Percentiles rank a stretch among this genome's conserved stretches.
phyloP scores from a whole-genome alignment of 2,329 filamentous ascomycete genomes.

The Microcera coccophila region DNA sequence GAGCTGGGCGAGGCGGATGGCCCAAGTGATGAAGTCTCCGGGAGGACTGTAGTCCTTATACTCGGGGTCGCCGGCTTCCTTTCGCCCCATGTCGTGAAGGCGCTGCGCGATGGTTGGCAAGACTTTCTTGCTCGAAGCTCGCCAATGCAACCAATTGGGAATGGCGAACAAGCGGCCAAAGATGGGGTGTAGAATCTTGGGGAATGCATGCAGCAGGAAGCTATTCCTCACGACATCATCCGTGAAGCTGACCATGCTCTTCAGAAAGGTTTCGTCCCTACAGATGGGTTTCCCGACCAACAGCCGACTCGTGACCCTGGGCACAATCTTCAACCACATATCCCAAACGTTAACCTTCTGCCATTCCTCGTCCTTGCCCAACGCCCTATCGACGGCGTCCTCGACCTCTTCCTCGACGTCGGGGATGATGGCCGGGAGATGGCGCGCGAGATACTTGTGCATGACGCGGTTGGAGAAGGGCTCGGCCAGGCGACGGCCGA shows the following conservation, averaged over 20 bases:
- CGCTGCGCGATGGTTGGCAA: conserved; percentile 49
- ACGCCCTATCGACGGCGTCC: conserved; percentile 32
- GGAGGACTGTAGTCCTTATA: conserved; percentile 42
- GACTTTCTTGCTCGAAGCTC: conserved; percentile 38
- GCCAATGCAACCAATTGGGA: conserved; percentile 46
- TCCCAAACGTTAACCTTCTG: conserved; percentile 43
- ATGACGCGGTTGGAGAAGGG: conserved; percentile 40
- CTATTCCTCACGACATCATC: conserved; percentile 45
- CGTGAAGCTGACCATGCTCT: conserved; percentile 47
- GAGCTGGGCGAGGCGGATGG: conserved; percentile 46
- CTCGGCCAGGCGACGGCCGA: conserved; percentile 34
- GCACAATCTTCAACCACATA: conserved; percentile 40
- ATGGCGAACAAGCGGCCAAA: conserved; percentile 44
- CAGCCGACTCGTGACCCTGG: conserved; percentile 42
- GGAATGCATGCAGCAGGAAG: conserved; percentile 44
- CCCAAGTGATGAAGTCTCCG: conserved; percentile 57
- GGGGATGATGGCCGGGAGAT: conserved; percentile 37
- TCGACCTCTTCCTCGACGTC: conserved; percentile 40
- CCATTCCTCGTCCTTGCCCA: conserved; percentile 37
- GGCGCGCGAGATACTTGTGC: conserved; percentile 42
- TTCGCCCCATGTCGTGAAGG: conserved; percentile 42
- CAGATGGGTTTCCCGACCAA: conserved; percentile 37
- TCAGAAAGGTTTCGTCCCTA: conserved; percentile 44
- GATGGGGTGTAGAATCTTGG: conserved; percentile 46
- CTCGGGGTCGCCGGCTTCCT: conserved; percentile 37